Base-by-base conservation (phyloP, 108 stramenopile genomes). In the Cyclotella atomus region DNA sequence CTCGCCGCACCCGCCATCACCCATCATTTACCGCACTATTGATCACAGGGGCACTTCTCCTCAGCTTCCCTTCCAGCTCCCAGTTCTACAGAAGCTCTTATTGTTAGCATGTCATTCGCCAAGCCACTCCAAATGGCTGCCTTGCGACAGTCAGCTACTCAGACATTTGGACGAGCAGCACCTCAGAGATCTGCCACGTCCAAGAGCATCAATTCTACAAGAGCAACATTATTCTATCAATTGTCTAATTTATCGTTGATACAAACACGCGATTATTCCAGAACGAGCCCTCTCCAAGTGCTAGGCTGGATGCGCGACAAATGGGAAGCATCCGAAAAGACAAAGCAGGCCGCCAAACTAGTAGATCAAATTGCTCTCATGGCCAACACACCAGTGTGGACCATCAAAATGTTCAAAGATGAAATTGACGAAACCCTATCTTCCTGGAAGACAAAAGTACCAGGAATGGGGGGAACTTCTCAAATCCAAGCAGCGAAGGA, bases 401-500 rank as follows among this genome's bases (percentile, higher is more conserved):
- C 90, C 0, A 36, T 91, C 32, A 59, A 78, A 27, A 79, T 88
- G 60, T 89, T 90, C 70, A 71, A 73, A 12, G 77, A 86, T 15
- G 89, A 94, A 72, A 64, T 94, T 16, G 71, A 89, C 23, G 70
- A 71, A 34, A 83, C 77, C 1, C 65, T 85, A 16, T 73, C 83
- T n/a, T 85, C 85, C 12, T 88, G 87, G 85, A 69, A 59, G 29
- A 75, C 87, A 25, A 91, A 91, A 34, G 71, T 94, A 44, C 88
- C 92, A 14, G 89, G 88, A 28, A 73, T 87, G 70, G 74, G 79
- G 54, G 41, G 70, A 19, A 83, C 81, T 6, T 59, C 77, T 32
- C 84, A 91, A 81, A 65, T 88, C 20, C 65, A 89, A 69, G 61
- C 61, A 24, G 89, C 88, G 29, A 91, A 89, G 50, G 83, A 89